Evolutionary conservation across 331 rosid genomes (phyloP), one percentile per base, ranked within the genome.

Genomic region (Dryas integrifolia): DNA sequence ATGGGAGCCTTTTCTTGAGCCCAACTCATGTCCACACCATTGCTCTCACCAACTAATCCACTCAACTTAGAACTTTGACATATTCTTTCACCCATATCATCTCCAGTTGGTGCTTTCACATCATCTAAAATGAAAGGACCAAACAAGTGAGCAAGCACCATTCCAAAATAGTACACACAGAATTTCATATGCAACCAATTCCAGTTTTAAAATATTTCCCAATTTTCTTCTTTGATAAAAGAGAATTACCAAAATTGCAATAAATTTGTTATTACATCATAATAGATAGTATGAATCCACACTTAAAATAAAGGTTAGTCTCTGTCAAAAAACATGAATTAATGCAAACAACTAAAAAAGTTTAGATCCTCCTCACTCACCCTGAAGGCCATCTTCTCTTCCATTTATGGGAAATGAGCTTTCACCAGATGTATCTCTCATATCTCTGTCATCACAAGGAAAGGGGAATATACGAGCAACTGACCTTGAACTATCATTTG

Each of bases 21-120:
- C 21, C 69, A 75, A 65, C 53, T 43, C 24, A 38, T 30, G 67
- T 74, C 84, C 53, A 58, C 55, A 48, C 41, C 72, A 8, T 76
- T 78, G 81, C 83, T 82, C 60, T 74, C 88, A 65, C 67, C 81
- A 79, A 78, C 56, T 6, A 85, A 81, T 62, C 82, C 79, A 74
- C 80, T 77, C 68, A 87, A 82, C 64, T 82, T 86, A 78, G 78
- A 84, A 73, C 82, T 62, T 65, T 69, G 77, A 75, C 80, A 71
- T 2, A 84, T 70, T 79, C 67, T 74, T 69, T 77, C 87, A 46
- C 74, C 86, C 77, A 76, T 65, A 69, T 86, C 78, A 65, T 50
- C 65, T 61, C 70, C 68, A 50, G 55, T 49, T 65, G 73, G 78
- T 61, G 72, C 73, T 79, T 77, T 82, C 67, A 70, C 65, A 58